Evolutionary conservation across 2,329 filamentous ascomycete species (phyloP), one percentile per base, ranked within the genome.

Genomic region (Emydomyces testavorans): DNA sequence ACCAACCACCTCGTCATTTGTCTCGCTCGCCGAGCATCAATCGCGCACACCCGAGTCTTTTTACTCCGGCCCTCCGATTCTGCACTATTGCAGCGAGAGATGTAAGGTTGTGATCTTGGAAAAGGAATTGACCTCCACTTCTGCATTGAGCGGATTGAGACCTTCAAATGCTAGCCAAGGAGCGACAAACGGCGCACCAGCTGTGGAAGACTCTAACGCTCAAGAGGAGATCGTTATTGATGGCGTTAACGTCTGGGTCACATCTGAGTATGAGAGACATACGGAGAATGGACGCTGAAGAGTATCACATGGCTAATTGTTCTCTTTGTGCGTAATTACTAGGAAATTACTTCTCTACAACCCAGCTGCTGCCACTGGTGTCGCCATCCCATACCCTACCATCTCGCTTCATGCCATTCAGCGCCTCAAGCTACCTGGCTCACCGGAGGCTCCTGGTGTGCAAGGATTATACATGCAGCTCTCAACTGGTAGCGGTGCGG

Each of bases 401-500:
- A 72, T 73, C 54, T 71, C 69, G 16, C 60, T 73, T 2, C 70
- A 73, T 50, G 70, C 70, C 20, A 67, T 72, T 53, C 69, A 72
- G 54, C 63, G 67, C 31, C 62, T 71, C 20, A 64, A 55, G 6
- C 49, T 66, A 36, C 67, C 66, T 20, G 54, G 50, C 11, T 48
- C 54, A 11, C 11, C 57, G 1, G 49, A 52, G 7, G 54, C 57
- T 21, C 53, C 57, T 32, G 58, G 64, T 50, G 60, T 64, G 24
- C 69, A 71, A 54, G 69, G 69, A 1, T 58, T 73, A 1, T 72
- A 72, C 58, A 71, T 73, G 65, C 70, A 73, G 50, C 60, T 73
- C 45, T 62, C 66, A 7, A 62, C 58, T 11, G 62, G 60, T 21
- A 56, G 32, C 1, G 45, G 53, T 2, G 38, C 53, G 2, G 55